A percentile compares a stretch with the other conserved stretches of the same genome.
phyloP scores from a whole-genome alignment of 2,329 filamentous ascomycete species.

The Penicillium thymicola region DNA sequence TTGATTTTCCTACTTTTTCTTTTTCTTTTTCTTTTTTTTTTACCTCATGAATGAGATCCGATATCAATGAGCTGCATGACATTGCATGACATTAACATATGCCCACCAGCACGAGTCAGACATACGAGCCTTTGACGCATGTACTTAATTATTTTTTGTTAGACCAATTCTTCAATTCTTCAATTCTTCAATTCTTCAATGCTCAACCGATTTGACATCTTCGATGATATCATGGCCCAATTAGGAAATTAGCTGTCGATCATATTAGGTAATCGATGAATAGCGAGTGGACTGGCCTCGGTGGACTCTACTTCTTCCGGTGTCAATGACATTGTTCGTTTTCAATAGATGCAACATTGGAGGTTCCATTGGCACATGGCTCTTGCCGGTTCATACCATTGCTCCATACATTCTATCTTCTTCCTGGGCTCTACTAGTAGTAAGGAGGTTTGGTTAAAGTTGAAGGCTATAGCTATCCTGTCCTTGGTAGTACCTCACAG shows the following conservation, averaged over 20 bases:
- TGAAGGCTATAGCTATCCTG: not conserved
- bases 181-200: not conserved
- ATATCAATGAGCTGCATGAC: not conserved
- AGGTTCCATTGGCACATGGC: not conserved
- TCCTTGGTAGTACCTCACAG: not conserved
- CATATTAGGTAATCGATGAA: not conserved
- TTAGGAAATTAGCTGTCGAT: slow-evolving; percentile 1
- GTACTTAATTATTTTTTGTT: slow-evolving; percentile 3
- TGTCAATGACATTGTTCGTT: slow-evolving; percentile 4
- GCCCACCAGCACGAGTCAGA: slow-evolving; percentile 15
- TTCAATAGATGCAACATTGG: not conserved
- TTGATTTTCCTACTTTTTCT: not conserved
- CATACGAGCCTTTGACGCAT: not conserved
- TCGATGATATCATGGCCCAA: slow-evolving; percentile 4
- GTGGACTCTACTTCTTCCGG: not conserved
- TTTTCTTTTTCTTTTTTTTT: not conserved
- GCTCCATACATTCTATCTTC: not conserved
- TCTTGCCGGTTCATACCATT: not conserved
- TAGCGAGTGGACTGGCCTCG: not conserved
- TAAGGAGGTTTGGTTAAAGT: not conserved
- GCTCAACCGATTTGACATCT: not conserved
- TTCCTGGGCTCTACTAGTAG: not conserved
- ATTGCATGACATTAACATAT: slow-evolving; percentile 1
- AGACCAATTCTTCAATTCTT: not conserved
- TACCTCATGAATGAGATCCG: slow-evolving; percentile 4